Conservation (phyloP, 2,329 filamentous ascomycete species). For the Claviceps digitariae region DNA sequence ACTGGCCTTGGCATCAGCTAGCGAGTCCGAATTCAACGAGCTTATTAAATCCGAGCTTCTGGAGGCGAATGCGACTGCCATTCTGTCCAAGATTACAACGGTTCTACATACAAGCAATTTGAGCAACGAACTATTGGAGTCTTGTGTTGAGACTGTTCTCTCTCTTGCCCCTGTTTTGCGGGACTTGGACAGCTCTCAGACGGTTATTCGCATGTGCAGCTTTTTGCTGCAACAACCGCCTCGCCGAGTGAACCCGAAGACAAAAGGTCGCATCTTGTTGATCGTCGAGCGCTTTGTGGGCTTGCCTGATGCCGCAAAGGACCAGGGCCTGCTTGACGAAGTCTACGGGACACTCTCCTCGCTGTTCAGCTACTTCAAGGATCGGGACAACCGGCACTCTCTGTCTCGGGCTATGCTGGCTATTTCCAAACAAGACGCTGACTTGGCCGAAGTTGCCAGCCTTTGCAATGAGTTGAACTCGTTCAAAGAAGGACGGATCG, state of each 20-base stretch:
- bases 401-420: slow-evolving; percentile 60
- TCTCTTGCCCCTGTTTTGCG: slow-evolving; percentile 58
- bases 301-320: slow-evolving; percentile 32
- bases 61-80: slow-evolving; percentile 40
- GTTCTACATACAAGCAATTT: slow-evolving; percentile 49
- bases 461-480: slow-evolving; percentile 75
- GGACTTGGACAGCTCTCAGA: slow-evolving; percentile 54
- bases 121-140: slow-evolving; percentile 63
- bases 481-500: slow-evolving; percentile 55
- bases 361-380: slow-evolving; percentile 82
- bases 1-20: slow-evolving; percentile 40
- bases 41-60: slow-evolving; percentile 43
- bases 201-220: slow-evolving; percentile 65
- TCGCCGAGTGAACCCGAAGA: slow-evolving; percentile 65
- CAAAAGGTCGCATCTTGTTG: slow-evolving; percentile 67
- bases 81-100: slow-evolving; percentile 53
- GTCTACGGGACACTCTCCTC: slow-evolving; percentile 65
- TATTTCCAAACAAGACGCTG: slow-evolving; percentile 50
- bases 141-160: slow-evolving; percentile 68
- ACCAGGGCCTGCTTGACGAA: slow-evolving; percentile 38
- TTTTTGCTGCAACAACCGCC: slow-evolving; percentile 78
- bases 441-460: slow-evolving; percentile 47
- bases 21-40: slow-evolving; percentile 43
- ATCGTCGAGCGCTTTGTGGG: slow-evolving; percentile 73
- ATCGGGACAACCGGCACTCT: slow-evolving; percentile 60